These are phyloP conservation scores for Cyberlindnera sargentensis DNA, from an alignment of 805 yeast genomes.

Conservation along the genomic window DNA sequence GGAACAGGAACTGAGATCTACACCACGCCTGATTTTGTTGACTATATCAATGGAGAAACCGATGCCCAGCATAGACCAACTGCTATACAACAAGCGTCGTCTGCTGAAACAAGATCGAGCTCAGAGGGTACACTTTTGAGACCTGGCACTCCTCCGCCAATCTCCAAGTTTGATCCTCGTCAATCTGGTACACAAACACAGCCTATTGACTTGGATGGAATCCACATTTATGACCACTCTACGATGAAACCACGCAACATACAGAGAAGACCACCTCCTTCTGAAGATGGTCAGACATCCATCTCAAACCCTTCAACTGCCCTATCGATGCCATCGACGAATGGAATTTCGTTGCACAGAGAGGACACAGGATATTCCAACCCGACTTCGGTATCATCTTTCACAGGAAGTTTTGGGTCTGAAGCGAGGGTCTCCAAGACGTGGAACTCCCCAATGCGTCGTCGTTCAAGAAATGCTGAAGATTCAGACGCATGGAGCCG, in stretches of 20 bases:
- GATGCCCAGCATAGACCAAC: conserved; percentile 19
- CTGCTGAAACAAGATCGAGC: conserved; percentile 24
- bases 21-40: conserved; percentile 56
- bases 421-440: conserved; percentile 20
- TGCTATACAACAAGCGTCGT: conserved; percentile 4
- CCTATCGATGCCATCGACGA: conserved; percentile 12
- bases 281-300: conserved; percentile 24
- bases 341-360: conserved; percentile 14
- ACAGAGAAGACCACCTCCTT: conserved; percentile 25
- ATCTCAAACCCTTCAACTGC: conserved; percentile 20
- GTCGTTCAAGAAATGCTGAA: conserved; percentile 22
- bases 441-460: conserved; percentile 26
- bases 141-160: neutral
- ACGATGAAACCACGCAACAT: conserved; percentile 4
- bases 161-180: neutral
- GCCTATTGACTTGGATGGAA: neutral
- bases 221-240: conserved; percentile 8
- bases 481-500: conserved; percentile 11
- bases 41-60: conserved; percentile 41
- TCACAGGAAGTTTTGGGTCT: conserved; percentile 19
- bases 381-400: conserved; percentile 24
- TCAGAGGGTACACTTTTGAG: conserved; percentile 14
- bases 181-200: conserved; percentile 4
- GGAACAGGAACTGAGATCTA: conserved; percentile 62
- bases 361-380: conserved; percentile 22